phyloP scores from a whole-genome alignment of 78 protist species.

The Dictyostelium firmibasis region DNA sequence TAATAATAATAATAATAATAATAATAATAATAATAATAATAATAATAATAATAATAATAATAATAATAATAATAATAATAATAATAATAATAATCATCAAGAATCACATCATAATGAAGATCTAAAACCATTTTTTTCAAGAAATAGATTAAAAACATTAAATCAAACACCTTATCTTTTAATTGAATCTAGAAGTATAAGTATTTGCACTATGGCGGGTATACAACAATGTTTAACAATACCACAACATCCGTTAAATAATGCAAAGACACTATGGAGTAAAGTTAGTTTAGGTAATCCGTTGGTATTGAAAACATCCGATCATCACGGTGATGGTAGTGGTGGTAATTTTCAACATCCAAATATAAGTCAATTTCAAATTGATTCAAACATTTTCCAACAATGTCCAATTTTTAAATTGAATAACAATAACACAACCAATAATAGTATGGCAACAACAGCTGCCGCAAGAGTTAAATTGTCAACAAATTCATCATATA shows the following conservation, averaged over 20 bases:
- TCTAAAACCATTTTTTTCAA: neutral
- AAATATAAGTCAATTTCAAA: slow-evolving; percentile 1
- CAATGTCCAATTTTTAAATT: slow-evolving; percentile 15
- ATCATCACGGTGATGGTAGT: neutral
- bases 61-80: neutral
- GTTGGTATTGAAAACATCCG: slow-evolving; percentile 11
- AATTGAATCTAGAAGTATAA: neutral
- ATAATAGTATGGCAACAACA: neutral
- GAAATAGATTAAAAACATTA: neutral
- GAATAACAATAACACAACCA: neutral
- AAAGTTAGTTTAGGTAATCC: slow-evolving; percentile 81
- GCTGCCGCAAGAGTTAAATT: neutral
- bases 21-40: neutral
- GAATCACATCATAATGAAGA: neutral
- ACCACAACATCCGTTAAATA: slow-evolving; percentile 39
- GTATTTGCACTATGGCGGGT: slow-evolving; percentile 67
- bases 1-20: neutral
- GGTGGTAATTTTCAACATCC: slow-evolving; percentile 1
- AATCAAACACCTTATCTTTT: slow-evolving; percentile 10
- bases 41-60: neutral
- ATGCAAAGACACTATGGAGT: slow-evolving; percentile 37
- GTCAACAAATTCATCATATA: neutral
- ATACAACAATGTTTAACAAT: slow-evolving; percentile 14
- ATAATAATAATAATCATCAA: neutral
- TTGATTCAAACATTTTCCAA: slow-evolving; percentile 1